Evolutionary conservation across 2,329 filamentous ascomycete genomes (phyloP).

Genomic region (Pseudogymnoascus sp.): DNA sequence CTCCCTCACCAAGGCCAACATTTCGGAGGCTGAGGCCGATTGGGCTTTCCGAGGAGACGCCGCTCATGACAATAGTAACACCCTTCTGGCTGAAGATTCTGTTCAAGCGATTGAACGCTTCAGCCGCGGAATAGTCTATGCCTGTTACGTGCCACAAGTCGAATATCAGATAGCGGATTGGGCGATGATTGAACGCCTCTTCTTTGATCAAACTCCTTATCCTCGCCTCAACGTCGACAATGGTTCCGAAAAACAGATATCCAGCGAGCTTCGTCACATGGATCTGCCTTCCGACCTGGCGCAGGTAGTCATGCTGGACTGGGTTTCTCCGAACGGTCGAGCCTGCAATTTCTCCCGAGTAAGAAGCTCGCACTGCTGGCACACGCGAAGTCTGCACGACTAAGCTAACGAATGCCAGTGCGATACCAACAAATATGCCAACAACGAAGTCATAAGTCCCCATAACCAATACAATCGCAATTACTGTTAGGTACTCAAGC

Average conservation of each 20-base stretch:
- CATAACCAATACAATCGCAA: conserved; percentile 91
- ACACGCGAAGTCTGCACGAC: conserved; percentile 87
- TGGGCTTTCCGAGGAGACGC: conserved; percentile 65
- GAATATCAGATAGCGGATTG: conserved; percentile 82
- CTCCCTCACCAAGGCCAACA: conserved; percentile 70
- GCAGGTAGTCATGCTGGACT: conserved; percentile 78
- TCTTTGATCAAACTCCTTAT: conserved; percentile 78
- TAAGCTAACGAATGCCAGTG: conserved; percentile 83
- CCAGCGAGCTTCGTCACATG: conserved; percentile 86
- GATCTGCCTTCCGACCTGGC: conserved; percentile 78
- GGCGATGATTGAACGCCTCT: conserved; percentile 64
- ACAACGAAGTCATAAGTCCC: conserved; percentile 93
- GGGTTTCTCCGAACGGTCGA: conserved; percentile 90
- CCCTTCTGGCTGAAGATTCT: conserved; percentile 69
- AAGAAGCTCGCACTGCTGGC: conserved; percentile 82
- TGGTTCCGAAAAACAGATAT: conserved; percentile 97
- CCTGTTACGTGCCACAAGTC: conserved; percentile 86
- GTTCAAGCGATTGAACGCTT: conserved; percentile 89
- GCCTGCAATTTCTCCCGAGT: conserved; percentile 78
- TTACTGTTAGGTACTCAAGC: conserved; percentile 82
- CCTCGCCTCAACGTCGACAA: conserved; percentile 86
- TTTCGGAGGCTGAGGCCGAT: conserved; percentile 73
- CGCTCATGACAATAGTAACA: conserved; percentile 75
- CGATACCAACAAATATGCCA: conserved; percentile 84
- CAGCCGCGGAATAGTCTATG: conserved; percentile 90